Evolutionary conservation across 768 basidiomycete genomes (phyloP).

Genomic region (Pleurotus tuber-regium): DNA sequence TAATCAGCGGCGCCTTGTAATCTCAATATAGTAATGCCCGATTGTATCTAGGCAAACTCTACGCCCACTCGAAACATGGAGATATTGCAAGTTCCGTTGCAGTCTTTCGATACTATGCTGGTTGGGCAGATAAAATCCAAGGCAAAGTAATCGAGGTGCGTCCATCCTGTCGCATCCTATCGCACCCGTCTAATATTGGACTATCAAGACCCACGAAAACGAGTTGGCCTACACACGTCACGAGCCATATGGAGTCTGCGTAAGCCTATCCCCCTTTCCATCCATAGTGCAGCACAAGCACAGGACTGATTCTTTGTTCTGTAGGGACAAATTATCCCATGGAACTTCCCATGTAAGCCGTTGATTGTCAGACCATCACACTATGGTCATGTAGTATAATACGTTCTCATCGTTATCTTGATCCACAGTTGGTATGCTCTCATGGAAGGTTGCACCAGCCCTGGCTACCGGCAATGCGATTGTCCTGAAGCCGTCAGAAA

Average conservation of each 20-base stretch:
- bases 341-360: slow-evolving; percentile 45
- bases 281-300: neutral
- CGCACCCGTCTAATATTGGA: slow-evolving; percentile 19
- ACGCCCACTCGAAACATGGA: slow-evolving; percentile 37
- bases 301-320: neutral
- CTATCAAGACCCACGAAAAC: slow-evolving; percentile 40
- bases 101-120: slow-evolving; percentile 76
- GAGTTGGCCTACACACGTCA: slow-evolving; percentile 70
- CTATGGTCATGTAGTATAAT: neutral
- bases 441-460: slow-evolving; percentile 28
- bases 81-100: slow-evolving; percentile 50
- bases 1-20: slow-evolving; percentile 16
- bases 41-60: slow-evolving; percentile 49
- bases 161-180: neutral
- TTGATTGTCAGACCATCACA: neutral
- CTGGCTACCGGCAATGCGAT: slow-evolving; percentile 54
- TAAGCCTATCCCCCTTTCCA: slow-evolving; percentile 12
- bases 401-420: neutral
- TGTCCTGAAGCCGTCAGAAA: slow-evolving; percentile 68
- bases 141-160: slow-evolving; percentile 67
- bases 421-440: slow-evolving; percentile 19
- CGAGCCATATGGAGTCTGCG: slow-evolving; percentile 59
- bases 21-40: neutral
- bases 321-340: slow-evolving; percentile 56
- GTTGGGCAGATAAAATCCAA: slow-evolving; percentile 85